Evolutionary conservation across 2,329 filamentous ascomycete species (phyloP), one percentile per base, ranked within the genome.

Genomic region (Colletotrichum abscissum): DNA sequence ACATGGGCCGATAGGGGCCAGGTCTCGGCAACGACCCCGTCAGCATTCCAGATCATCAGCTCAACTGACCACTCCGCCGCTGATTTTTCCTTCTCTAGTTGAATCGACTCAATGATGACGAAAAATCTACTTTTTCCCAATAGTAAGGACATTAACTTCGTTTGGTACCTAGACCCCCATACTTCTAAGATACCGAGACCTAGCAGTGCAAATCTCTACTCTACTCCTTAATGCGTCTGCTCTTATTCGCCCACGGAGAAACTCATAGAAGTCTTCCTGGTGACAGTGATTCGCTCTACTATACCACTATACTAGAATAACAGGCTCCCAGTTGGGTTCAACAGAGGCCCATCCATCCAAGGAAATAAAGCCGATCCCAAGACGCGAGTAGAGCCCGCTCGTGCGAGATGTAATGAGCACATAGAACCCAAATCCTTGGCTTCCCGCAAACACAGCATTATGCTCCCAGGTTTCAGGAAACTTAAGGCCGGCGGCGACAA

Each of bases 81-180:
- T 49, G 11, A 11, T n/a, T 46, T 49, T 11, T 6, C 5, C 38
- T 0, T 46, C 16, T 5, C 14, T 14, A 14, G 3, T 19, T 19
- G 1, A n/a, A 46, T 7, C 5, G 5, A 19, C 19, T 19, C 7
- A 8, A 8, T 30, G 6, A 8, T 30, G 28, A 30, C 8, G 0
- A 8, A 8, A 30, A 8, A 0, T 8, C 28, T 30, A 38, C 4
- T 14, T 0, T 3, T 0, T 46, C 1, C 38, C 16, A 19, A 46
- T 16, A 46, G 38, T 19, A 46, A 46, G 16, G 1, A 16, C 38
- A 46, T 46, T 16, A 19, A 46, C 5, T 46, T 46, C 16, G 3
- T 46, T 16, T 16, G 2, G 2, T 6, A 19, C 7, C 38, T 7
- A 1, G 5, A 8, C 8, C 8, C 5, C 33, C 33, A 5, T 35